These are phyloP conservation scores for Colletotrichum orbiculare DNA, from an alignment of 2,329 filamentous ascomycete genomes.

Conservation along the genomic window DNA sequence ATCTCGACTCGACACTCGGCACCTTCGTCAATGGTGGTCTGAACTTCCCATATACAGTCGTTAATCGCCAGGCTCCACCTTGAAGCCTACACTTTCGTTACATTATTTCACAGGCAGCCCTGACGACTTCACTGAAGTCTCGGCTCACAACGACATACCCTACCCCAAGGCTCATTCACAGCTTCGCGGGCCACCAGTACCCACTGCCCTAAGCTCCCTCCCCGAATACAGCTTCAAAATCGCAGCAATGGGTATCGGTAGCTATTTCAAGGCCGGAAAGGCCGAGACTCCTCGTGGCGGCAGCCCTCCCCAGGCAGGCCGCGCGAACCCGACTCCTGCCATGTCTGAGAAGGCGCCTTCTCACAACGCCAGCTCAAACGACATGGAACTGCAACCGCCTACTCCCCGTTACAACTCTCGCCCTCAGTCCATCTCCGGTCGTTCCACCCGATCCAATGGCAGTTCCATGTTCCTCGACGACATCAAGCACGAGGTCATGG, in stretches of 20 bases:
- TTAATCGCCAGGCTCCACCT: constrained; percentile 29
- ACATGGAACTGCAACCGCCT: constrained; percentile 62
- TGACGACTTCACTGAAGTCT: not conserved
- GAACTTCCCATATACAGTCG: constrained; percentile 20
- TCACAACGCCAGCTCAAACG: constrained; percentile 46
- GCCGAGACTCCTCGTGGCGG: constrained; percentile 43
- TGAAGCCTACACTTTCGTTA: constrained; percentile 32
- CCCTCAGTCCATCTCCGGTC: constrained; percentile 62
- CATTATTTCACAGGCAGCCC: not conserved
- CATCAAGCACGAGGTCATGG: constrained; percentile 85
- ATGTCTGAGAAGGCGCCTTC: constrained; percentile 52
- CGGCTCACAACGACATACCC: not conserved
- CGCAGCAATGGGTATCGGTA: constrained; percentile 67
- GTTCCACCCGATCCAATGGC: constrained; percentile 57
- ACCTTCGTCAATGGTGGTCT: constrained; percentile 28
- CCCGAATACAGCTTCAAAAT: not conserved
- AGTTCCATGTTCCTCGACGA: constrained; percentile 73
- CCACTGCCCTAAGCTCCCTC: not conserved
- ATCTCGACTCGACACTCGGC: constrained; percentile 16
- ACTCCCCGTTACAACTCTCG: constrained; percentile 61
- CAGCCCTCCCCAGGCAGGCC: constrained; percentile 38
- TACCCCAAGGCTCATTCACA: not conserved
- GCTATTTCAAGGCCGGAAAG: constrained; percentile 70
- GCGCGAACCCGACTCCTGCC: constrained; percentile 41
- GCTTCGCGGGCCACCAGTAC: not conserved